Evolutionary conservation across 805 yeast genomes (phyloP), one percentile per base, ranked within the genome.

Genomic region (Metschnikowia amazonensis): DNA sequence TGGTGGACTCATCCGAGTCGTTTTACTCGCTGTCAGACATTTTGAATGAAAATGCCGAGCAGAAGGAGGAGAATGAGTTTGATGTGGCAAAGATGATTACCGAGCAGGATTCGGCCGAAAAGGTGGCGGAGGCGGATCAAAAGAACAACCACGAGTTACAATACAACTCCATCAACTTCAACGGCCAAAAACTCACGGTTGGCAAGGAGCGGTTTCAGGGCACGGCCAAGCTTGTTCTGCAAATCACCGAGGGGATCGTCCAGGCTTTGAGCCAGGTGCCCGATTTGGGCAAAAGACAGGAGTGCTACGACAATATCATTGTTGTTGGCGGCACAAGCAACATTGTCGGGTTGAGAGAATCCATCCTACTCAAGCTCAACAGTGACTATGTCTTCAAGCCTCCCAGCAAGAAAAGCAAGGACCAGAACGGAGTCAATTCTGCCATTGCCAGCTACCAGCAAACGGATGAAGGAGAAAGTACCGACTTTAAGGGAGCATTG

Each of bases 141-240:
- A 63, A 67, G 59, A 72, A 77, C 28, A 90, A 92, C 65, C 71
- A 77, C 31, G 92, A 88, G 58, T 63, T 83, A 47, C 92, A 86
- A 56, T 75, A 69, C n/a, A 90, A 89, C 63, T 62, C 73, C 5
- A 92, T 90, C 60, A 60, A 70, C 25, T 62, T 70, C 28, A 95
- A 86, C 64, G 64, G 75, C 8, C 57, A 57, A n/a, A 67, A 68
- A 44, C 60, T 86, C n/a, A 69, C 70, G 6, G 80, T 92, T n/a
- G 98, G 98, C 2, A 86, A 82, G 49, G 96, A 89, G 67, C 75
- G 98, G 56, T 92, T 92, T 65, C 83, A 79, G 60, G 98, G 97
- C 1, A 70, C 85, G 30, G 80, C 76, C 37, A 72, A 66, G 18
- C 72, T 92, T 43, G 74, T 92, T 28, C 70, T 66, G 4, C 59